A percentile compares a stretch with the other conserved stretches of the same genome.
phyloP scores from a whole-genome alignment of 257 asterid genomes.

The Nicotiana attenuata region DNA sequence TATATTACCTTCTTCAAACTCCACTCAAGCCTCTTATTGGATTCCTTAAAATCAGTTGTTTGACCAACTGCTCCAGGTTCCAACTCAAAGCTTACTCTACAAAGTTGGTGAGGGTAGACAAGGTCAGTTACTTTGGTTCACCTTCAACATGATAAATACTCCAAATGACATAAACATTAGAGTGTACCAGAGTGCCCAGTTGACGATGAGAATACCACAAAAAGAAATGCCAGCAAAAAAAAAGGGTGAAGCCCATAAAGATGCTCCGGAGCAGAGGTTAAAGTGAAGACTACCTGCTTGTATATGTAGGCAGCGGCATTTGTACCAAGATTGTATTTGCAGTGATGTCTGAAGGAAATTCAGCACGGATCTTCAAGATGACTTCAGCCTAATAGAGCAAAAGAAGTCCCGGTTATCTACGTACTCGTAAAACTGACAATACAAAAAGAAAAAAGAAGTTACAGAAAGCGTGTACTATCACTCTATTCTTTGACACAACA shows the following conservation, averaged over 20 bases:
- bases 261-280: background rate
- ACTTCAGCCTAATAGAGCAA: slow-evolving; percentile 78
- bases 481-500: background rate
- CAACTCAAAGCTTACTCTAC: slow-evolving; percentile 88
- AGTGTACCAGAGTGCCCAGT: background rate
- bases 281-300: slow-evolving; percentile 56
- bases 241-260: background rate
- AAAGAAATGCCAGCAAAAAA: background rate
- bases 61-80: slow-evolving; percentile 92
- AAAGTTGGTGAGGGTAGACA: slow-evolving; percentile 4
- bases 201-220: background rate
- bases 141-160: background rate
- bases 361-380: slow-evolving; percentile 88
- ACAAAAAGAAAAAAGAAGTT: background rate
- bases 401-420: slow-evolving; percentile 14
- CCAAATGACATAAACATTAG: background rate
- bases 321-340: slow-evolving; percentile 86
- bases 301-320: slow-evolving; percentile 92
- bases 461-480: background rate
- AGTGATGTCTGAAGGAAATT: slow-evolving; percentile 76
- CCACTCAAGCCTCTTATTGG: slow-evolving; percentile 86
- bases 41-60: slow-evolving; percentile 88
- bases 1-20: slow-evolving; percentile 72
- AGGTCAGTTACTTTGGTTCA: background rate
- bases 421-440: slow-evolving; percentile 12